Conservation (phyloP, 2,329 filamentous ascomycete genomes). For the Helicocarpus griseus region DNA sequence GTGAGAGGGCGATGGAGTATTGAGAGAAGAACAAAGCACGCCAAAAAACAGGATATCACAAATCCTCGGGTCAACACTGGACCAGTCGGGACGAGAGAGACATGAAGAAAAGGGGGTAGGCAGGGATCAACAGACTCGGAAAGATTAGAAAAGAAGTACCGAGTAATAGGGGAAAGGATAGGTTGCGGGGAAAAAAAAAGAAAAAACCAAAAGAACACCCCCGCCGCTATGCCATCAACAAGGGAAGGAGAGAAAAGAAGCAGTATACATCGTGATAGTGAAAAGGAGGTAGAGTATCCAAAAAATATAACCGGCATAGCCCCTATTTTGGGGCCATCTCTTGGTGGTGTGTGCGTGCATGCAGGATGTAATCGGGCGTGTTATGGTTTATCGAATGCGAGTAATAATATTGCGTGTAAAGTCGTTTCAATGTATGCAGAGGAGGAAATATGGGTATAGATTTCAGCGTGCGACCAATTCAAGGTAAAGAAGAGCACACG, state of each 20-base stretch:
- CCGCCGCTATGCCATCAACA: slow-evolving; percentile 13
- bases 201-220: slow-evolving; percentile 3
- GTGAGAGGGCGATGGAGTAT: not conserved
- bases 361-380: not conserved
- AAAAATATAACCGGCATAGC: not conserved
- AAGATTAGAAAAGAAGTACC: not conserved
- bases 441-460: not conserved
- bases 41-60: not conserved
- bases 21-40: not conserved
- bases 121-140: not conserved
- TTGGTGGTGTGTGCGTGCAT: not conserved
- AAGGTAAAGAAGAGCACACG: not conserved
- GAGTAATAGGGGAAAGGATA: not conserved
- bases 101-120: not conserved
- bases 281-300: not conserved
- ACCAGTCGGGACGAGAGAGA: too few species aligned
- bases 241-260: not conserved
- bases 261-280: not conserved
- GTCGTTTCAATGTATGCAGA: not conserved
- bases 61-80: not conserved
- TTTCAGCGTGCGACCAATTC: not conserved
- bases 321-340: not conserved
- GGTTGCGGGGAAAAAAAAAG: not conserved
- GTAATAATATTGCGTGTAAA: not conserved
- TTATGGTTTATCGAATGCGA: not conserved